These are phyloP conservation scores for Monascus purpureus DNA, from an alignment of 495 filamentous ascomycete species.

Conservation along the genomic window DNA sequence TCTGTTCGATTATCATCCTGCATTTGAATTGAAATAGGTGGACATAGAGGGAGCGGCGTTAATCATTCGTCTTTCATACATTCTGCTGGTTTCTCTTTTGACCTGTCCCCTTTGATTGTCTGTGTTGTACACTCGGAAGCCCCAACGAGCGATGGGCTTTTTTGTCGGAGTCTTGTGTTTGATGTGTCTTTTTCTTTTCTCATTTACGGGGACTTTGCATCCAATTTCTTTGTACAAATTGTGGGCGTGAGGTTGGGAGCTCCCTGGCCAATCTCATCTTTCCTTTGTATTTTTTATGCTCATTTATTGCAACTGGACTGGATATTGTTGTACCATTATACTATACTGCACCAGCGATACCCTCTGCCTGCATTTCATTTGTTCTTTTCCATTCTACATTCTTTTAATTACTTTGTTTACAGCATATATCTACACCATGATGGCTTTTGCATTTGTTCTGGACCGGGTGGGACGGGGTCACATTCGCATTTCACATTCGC, in stretches of 20 bases:
- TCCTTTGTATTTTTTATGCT: constrained; percentile 5
- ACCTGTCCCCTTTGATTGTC: background rate
- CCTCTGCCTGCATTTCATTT: constrained; percentile 9
- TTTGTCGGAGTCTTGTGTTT: background rate
- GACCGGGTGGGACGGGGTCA: no score
- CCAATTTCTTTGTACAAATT: no score
- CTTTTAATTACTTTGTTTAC: constrained; percentile 1
- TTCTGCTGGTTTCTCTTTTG: background rate
- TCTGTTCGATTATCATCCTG: background rate
- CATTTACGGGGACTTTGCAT: no score
- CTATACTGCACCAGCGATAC: constrained; percentile 15
- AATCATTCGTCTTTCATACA: background rate
- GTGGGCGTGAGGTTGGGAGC: constrained; percentile 4
- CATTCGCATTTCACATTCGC: no score
- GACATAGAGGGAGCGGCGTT: constrained; percentile 6
- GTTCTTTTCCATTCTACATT: constrained; percentile 5
- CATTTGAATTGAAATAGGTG: constrained; percentile 1
- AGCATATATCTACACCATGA: constrained; percentile 1
- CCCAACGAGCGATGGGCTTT: background rate
- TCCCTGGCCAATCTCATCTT: no score
- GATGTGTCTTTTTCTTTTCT: background rate
- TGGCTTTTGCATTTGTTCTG: constrained; percentile 1
- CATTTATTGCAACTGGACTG: constrained; percentile 1
- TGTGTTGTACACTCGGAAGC: background rate
- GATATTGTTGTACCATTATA: constrained; percentile 2